These are phyloP conservation scores for Dryas drummondii DNA, from an alignment of 306 rosid genomes.

Conservation along the genomic window DNA sequence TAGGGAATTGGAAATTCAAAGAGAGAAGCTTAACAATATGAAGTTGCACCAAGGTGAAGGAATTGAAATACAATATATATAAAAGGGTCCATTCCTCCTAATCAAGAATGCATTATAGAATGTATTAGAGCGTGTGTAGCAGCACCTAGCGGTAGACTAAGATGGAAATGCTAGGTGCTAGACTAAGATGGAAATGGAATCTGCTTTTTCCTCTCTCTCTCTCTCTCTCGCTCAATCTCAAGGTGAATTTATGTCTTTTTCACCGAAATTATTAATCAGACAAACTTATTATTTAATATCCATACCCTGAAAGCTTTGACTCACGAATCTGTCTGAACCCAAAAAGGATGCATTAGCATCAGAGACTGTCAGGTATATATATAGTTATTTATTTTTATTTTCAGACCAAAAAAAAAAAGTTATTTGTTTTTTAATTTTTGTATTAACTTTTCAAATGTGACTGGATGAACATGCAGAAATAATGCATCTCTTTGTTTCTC, in stretches of 20 bases:
- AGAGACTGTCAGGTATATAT: conserved; percentile 21
- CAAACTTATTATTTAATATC: conserved; percentile 55
- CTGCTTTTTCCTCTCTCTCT: conserved; percentile 35
- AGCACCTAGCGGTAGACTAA: conserved; percentile 15
- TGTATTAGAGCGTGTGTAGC: conserved; percentile 27
- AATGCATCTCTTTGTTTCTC: conserved; percentile 12
- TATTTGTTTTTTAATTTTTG: background rate
- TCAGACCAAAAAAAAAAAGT: no score
- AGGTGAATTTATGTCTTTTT: conserved; percentile 72
- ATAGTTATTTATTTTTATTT: background rate
- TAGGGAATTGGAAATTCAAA: conserved; percentile 7
- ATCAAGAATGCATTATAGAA: conserved; percentile 32
- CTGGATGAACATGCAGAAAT: background rate
- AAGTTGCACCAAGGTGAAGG: conserved; percentile 37
- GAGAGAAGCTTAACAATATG: conserved; percentile 24
- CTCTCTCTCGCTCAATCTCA: conserved; percentile 53
- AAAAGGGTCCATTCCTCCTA: no score
- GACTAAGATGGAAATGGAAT: conserved; percentile 64
- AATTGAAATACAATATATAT: background rate
- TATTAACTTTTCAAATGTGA: background rate
- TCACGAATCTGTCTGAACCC: conserved; percentile 75
- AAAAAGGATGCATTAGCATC: conserved; percentile 45
- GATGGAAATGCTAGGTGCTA: conserved; percentile 11
- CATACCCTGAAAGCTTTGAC: conserved; percentile 67
- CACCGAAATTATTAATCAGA: conserved; percentile 64